Evolutionary conservation across 257 asterid genomes (phyloP).

Genomic region (Fraxinus americana): DNA sequence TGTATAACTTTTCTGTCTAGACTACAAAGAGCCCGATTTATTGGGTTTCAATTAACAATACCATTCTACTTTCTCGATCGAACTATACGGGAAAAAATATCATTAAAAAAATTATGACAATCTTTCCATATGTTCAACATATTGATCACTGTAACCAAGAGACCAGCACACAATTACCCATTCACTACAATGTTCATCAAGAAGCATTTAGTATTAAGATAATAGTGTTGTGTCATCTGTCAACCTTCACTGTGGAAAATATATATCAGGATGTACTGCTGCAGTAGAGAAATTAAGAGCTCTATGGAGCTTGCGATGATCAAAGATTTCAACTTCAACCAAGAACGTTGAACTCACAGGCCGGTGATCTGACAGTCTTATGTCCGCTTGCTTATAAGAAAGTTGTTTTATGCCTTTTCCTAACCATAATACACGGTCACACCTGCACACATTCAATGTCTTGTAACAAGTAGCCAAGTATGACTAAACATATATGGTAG

Average conservation of each 20-base stretch:
- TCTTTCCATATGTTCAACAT: not conserved
- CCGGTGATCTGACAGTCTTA: slow-evolving; percentile 78
- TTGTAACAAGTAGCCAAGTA: not conserved
- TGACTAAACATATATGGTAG: not conserved
- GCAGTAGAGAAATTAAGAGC: slow-evolving; percentile 68
- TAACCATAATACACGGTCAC: slow-evolving; percentile 88
- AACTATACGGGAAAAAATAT: not conserved
- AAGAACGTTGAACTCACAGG: slow-evolving; percentile 74
- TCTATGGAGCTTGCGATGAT: slow-evolving; percentile 76
- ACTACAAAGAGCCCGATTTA: not conserved
- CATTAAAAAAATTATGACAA: not conserved
- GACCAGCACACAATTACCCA: not conserved
- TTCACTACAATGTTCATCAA: not conserved
- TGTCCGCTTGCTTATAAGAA: slow-evolving; percentile 63
- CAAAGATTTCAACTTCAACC: slow-evolving; percentile 78
- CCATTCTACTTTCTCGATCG: not conserved
- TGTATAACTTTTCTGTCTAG: not conserved
- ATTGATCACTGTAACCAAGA: not conserved
- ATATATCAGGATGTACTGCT: slow-evolving; percentile 61
- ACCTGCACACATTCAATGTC: slow-evolving; percentile 48
- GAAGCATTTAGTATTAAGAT: not conserved
- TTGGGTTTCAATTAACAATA: not conserved
- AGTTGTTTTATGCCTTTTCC: slow-evolving; percentile 90
- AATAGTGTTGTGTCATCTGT: not conserved
- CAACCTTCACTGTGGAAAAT: slow-evolving; percentile 37